Conservation (phyloP, 2,329 filamentous ascomycete species). For the Diaporthe ampelina region DNA sequence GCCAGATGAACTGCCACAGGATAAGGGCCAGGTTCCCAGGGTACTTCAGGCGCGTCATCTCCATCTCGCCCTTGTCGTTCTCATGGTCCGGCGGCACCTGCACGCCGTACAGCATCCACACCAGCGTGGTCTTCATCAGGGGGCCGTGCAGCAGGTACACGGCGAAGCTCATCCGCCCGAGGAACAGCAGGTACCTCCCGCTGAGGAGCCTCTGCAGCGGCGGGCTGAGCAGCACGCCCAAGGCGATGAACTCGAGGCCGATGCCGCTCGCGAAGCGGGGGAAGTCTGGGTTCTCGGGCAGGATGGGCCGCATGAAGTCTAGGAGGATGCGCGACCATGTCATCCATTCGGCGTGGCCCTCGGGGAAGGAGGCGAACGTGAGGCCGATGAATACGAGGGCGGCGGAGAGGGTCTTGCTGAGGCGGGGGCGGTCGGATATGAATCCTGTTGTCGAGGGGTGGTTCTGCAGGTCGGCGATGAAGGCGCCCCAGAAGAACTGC, state of each 20-base stretch:
- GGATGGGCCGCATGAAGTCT: constrained; percentile 58
- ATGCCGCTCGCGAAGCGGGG: constrained; percentile 57
- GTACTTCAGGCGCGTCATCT: constrained; percentile 52
- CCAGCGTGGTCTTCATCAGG: constrained; percentile 70
- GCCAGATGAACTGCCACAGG: constrained; percentile 59
- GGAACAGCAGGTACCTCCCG: constrained; percentile 69
- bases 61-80: constrained; percentile 53
- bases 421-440: constrained; percentile 59
- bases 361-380: constrained; percentile 72
- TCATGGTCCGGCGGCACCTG: constrained; percentile 52
- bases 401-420: constrained; percentile 59
- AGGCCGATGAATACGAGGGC: constrained; percentile 66
- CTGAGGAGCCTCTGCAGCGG: constrained; percentile 66
- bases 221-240: constrained; percentile 67
- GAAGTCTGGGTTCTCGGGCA: constrained; percentile 62
- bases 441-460: constrained; percentile 63
- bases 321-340: constrained; percentile 66
- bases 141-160: constrained; percentile 75
- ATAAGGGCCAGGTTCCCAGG: constrained; percentile 54
- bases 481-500: constrained; percentile 74
- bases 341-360: constrained; percentile 65
- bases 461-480: constrained; percentile 72
- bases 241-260: constrained; percentile 57
- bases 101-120: constrained; percentile 71
- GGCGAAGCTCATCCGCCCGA: constrained; percentile 74